Percentiles rank a stretch among this genome's conserved stretches.
phyloP scores from a whole-genome alignment of 1,284 basidiomycete genomes.

The Apiotrichum brassicae region DNA sequence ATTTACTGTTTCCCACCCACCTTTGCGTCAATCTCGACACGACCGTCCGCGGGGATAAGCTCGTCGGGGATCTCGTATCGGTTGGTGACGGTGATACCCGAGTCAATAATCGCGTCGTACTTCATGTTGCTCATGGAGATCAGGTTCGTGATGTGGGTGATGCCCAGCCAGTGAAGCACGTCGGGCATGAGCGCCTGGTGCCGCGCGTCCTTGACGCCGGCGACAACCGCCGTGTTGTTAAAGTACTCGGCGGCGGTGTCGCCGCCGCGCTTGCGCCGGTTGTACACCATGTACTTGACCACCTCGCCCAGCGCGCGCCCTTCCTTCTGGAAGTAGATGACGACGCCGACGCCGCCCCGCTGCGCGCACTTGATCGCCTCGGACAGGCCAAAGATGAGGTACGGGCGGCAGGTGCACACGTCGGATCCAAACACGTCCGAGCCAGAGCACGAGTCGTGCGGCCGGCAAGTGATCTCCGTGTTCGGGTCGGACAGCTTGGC shows the following conservation, averaged over 20 bases:
- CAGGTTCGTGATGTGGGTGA: conserved; percentile 81
- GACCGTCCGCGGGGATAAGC: conserved; percentile 80
- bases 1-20: conserved; percentile 10
- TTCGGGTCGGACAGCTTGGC: conserved; percentile 68
- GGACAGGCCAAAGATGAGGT: conserved; percentile 86
- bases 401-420: conserved; percentile 88
- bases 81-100: conserved; percentile 74
- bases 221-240: conserved; percentile 84
- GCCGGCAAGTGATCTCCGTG: conserved; percentile 83
- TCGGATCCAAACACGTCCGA: conserved; percentile 57
- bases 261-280: conserved; percentile 86
- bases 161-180: conserved; percentile 87
- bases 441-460: conserved; percentile 82
- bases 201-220: conserved; percentile 91
- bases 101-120: conserved; percentile 84
- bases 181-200: conserved; percentile 97
- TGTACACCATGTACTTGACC: conserved; percentile 71
- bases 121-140: conserved; percentile 81
- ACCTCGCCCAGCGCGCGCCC: conserved; percentile 88
- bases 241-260: conserved; percentile 92
- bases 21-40: conserved; percentile 92
- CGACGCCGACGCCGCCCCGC: conserved; percentile 80
- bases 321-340: conserved; percentile 85
- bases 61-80: conserved; percentile 82
- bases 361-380: conserved; percentile 85